Conservation (phyloP, 306 rosid species). For the Gleditsia sinensis region DNA sequence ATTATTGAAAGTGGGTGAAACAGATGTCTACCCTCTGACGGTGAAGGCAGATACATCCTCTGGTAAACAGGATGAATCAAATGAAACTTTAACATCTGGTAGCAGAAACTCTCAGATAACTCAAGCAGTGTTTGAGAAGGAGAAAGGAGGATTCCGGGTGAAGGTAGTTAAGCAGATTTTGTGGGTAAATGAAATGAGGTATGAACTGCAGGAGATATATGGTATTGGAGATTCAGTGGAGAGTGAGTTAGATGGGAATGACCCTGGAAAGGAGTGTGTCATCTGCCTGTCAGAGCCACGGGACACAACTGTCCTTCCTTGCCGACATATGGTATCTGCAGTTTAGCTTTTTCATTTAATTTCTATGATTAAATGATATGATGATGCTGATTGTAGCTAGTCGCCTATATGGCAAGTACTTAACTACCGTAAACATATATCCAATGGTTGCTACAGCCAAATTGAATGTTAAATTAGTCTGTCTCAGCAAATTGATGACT, state of each 20-base stretch:
- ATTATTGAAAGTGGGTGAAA: conserved; percentile 53
- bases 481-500: conserved; percentile 17
- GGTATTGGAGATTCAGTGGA: conserved; percentile 78
- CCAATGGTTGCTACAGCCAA: background rate
- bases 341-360: background rate
- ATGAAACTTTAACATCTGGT: conserved; percentile 43
- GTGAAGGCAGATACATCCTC: conserved; percentile 76
- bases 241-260: conserved; percentile 61
- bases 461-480: conserved; percentile 8
- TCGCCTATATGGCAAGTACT: background rate
- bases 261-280: conserved; percentile 86
- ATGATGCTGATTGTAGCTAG: conserved; percentile 1
- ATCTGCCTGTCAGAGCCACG: conserved; percentile 91
- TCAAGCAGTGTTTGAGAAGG: conserved; percentile 75
- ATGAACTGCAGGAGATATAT: conserved; percentile 85
- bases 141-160: conserved; percentile 70
- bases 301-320: conserved; percentile 86
- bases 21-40: conserved; percentile 68
- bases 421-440: background rate
- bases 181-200: conserved; percentile 73
- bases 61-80: conserved; percentile 47
- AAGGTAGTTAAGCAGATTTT: conserved; percentile 78
- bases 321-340: conserved; percentile 87
- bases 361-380: conserved; percentile 9
- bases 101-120: conserved; percentile 71